A percentile compares a stretch with the other conserved stretches of the same genome.
phyloP scores from a whole-genome alignment of 257 asterid species.

The Henckelia pumila region DNA sequence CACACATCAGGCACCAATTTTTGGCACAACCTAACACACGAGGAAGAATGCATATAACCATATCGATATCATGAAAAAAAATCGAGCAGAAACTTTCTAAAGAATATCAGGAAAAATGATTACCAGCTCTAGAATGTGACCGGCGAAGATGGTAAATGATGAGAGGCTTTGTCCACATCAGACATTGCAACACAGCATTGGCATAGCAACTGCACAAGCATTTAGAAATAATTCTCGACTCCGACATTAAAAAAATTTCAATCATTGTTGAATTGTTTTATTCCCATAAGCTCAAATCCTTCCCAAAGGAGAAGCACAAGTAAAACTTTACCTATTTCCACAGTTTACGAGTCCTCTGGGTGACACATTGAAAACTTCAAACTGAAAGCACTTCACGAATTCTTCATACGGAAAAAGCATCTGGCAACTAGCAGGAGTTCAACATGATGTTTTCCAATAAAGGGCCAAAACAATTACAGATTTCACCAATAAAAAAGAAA shows the following conservation, averaged over 20 bases:
- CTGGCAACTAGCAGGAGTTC: constrained; percentile 39
- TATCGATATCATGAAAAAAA: not conserved
- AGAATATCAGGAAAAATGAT: constrained; percentile 13
- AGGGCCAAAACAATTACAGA: constrained; percentile 17
- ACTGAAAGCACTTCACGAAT: constrained; percentile 68
- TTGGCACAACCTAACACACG: constrained; percentile 51
- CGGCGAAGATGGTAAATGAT: constrained; percentile 60
- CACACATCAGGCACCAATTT: constrained; percentile 92
- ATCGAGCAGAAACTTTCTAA: not conserved
- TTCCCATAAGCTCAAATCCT: not conserved
- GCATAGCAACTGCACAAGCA: constrained; percentile 79
- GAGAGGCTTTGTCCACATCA: constrained; percentile 81
- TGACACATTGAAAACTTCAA: constrained; percentile 45
- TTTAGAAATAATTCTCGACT: constrained; percentile 2
- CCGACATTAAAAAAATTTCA: too few species aligned
- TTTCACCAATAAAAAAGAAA: constrained; percentile 22
- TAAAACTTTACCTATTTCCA: constrained; percentile 66
- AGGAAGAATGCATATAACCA: constrained; percentile 6
- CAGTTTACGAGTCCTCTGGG: constrained; percentile 81
- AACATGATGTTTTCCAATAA: constrained; percentile 14
- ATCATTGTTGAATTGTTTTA: not conserved
- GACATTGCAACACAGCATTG: constrained; percentile 88
- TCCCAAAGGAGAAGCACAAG: constrained; percentile 14
- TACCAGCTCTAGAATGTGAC: constrained; percentile 80
- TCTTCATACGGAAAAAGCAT: constrained; percentile 89